Evolutionary conservation across 768 basidiomycete genomes (phyloP), one percentile per base, ranked within the genome.

Genomic region (Pholiota microspora): DNA sequence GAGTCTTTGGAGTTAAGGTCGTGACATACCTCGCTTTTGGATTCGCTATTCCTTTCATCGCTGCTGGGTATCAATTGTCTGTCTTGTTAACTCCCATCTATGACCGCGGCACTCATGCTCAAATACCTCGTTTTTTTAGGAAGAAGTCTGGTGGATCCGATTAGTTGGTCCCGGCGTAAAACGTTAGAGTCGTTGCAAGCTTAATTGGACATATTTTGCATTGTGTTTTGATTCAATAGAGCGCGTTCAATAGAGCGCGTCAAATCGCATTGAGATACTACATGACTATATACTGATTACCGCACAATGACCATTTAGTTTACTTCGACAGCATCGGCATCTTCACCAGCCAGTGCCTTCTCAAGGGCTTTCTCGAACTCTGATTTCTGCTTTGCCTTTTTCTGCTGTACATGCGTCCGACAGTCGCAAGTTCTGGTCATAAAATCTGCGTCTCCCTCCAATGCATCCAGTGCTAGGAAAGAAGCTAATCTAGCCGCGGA

Each of bases 351-450:
- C 8, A 55, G 54, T 3, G 47, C 54, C 21, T 29, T 21, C 27
- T 55, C 54, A 16, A 55, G 50, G 18, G 32, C 53, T 31, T 55
- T 58, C 16, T 57, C 46, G 6, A 51, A 51, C 35, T 55, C 57
- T 24, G 40, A 47, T 36, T 48, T 49, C 42, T 51, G 51, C 45
- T 28, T 45, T 28, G 34, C 40, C 32, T 51, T 50, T 49, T 49
- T 56, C 7, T 23, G 28, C 32, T 35, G 53, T 21, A 67, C 69
- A 53, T 70, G 63, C 18, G 71, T 69, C 10, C 83, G 75, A 68
- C 90, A 93, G 68, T 89, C 82, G 64, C 90, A 93, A 16, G 75
- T 80, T 45, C 79, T 77, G 4, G 76, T 69, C 64, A 92, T 69
- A 52, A 92, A 84, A 10, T 74, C 76, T 4, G 83, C 69, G 62